Base-by-base conservation (phyloP, 257 asterid species). In the Rauvolfia tetraphylla region DNA sequence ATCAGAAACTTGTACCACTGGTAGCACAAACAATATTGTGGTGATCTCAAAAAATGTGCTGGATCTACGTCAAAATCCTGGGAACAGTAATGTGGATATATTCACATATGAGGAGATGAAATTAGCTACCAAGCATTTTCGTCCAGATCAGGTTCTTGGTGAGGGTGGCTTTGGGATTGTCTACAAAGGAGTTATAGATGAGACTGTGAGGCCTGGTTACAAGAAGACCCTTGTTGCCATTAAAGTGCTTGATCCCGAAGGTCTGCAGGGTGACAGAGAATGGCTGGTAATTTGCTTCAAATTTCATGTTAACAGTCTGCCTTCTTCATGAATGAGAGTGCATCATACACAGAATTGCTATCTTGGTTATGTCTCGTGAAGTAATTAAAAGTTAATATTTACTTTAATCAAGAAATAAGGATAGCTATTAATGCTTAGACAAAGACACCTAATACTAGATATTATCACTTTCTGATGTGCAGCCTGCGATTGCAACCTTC, bases 161-260 rank as follows among this genome's bases (percentile, higher is more conserved):
- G 92, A 88, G 82, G 98, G 98, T 76, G 98, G 98, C 25, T 95
- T 95, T 75, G 98, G 98, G 70, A 83, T 87, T 23, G 98, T 95
- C 58, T 95, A 92, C 77, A 92, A 89, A 87, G 98, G 98, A 79
- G 88, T 92, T n/a, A 79, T 95, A 61, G 95, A 91, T 75, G 95
- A 85, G 61, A 77, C 77, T 70, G 91, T 95, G 80, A 87, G 95
- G 83, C 81, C 87, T 10, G 95, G 91, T 70, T 88, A 90, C 80
- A 84, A 84, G 83, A 67, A 81, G 49, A 88, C 89, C 0, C 88
- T 71, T 33, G 98, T 95, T 81, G 98, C 98, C 68, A 87, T 95
- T 74, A 95, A 95, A 82, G 97, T 85, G 88, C 97, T 92, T 75
- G 98, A 95, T 79, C 98, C 90, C 22, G 97, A 92, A 89, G 90